Conservation (phyloP, 352 stramenopile species). For the Pseudoperonospora humuli region DNA sequence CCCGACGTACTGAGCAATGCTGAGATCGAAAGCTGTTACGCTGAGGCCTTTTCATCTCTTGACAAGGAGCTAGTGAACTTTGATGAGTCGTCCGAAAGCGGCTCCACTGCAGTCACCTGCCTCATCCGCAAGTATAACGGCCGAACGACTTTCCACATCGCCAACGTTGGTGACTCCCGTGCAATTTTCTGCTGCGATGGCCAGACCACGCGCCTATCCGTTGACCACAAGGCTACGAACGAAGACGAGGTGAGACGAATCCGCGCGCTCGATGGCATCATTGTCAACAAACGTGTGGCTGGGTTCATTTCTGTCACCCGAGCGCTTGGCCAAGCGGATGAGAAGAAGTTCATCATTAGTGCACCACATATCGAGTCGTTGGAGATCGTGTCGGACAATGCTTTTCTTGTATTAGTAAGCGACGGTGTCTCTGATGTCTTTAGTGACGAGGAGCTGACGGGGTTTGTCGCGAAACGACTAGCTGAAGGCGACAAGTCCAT, state of each 20-base stretch:
- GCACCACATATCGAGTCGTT: slow-evolving; percentile 52
- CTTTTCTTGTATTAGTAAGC: slow-evolving; percentile 73
- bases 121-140: slow-evolving; percentile 51
- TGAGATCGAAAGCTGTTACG: slow-evolving; percentile 58
- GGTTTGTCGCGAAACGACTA: slow-evolving; percentile 48
- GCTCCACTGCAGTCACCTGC: slow-evolving; percentile 71
- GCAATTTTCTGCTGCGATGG: slow-evolving; percentile 52
- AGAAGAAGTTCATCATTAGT: slow-evolving; percentile 75
- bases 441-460: slow-evolving; percentile 55
- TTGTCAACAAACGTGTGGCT: slow-evolving; percentile 75
- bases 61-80: slow-evolving; percentile 59
- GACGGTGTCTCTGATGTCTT: slow-evolving; percentile 76
- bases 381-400: slow-evolving; percentile 36
- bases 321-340: slow-evolving; percentile 67
- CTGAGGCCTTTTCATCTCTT: slow-evolving; percentile 46
- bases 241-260: slow-evolving; percentile 69
- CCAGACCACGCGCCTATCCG: slow-evolving; percentile 44
- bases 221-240: slow-evolving; percentile 79
- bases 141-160: slow-evolving; percentile 61
- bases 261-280: slow-evolving; percentile 64
- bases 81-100: slow-evolving; percentile 58
- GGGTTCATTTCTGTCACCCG: slow-evolving; percentile 66
- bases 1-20: slow-evolving; percentile 41
- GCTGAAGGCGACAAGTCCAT: slow-evolving; percentile 37
- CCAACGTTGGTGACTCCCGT: slow-evolving; percentile 74